Conservation (phyloP, 148 eudicot species). For the Persicaria tinctoria region DNA sequence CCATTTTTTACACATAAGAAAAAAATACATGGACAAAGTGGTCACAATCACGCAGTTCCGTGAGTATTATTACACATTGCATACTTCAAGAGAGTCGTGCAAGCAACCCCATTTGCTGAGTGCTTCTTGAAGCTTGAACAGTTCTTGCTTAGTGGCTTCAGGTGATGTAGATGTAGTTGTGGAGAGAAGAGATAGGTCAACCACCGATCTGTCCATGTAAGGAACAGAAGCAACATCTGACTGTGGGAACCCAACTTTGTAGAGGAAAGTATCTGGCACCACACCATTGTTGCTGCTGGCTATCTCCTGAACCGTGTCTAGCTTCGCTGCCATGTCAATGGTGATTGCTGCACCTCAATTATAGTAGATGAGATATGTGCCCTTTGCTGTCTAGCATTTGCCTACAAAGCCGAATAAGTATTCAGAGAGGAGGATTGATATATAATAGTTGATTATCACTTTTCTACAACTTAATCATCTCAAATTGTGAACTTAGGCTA, state of each 20-base stretch:
- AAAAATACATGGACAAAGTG: no score
- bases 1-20: no score
- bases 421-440: not conserved
- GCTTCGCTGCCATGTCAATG: slow-evolving; percentile 6
- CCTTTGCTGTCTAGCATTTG: no score
- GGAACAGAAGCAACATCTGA: slow-evolving; percentile 11
- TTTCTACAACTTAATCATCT: not conserved
- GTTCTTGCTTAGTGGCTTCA: slow-evolving; percentile 17
- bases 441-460: not conserved
- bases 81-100: no score
- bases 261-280: not conserved
- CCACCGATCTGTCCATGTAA: not conserved
- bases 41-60: no score
- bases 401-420: not conserved
- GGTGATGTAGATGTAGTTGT: not conserved
- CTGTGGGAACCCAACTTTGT: slow-evolving; percentile 6
- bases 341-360: not conserved
- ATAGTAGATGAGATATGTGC: no score
- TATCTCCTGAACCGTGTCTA: slow-evolving; percentile 3
- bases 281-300: not conserved
- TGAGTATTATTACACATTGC: no score
- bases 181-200: slow-evolving; percentile 8
- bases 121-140: slow-evolving; percentile 35
- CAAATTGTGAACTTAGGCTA: not conserved
- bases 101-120: slow-evolving; percentile 44